These are phyloP conservation scores for Emmonsiellopsis sp. DNA, from an alignment of 2,329 filamentous ascomycete genomes.

Conservation along the genomic window DNA sequence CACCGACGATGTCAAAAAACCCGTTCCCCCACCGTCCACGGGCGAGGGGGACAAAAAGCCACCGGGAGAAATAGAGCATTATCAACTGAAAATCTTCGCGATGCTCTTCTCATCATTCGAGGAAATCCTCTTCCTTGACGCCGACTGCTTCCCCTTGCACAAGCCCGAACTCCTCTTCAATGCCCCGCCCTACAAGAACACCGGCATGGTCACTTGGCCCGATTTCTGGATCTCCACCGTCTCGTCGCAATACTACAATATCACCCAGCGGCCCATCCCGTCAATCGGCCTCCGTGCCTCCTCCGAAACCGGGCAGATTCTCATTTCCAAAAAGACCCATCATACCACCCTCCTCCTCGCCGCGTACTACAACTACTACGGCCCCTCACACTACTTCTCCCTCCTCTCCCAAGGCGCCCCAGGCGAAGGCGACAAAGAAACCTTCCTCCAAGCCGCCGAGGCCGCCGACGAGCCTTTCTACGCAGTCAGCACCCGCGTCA, in stretches of 20 bases:
- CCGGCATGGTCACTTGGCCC: constrained; percentile 49
- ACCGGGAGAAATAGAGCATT: constrained; percentile 32
- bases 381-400: constrained; percentile 37
- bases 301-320: constrained; percentile 38
- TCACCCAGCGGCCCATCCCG: constrained; percentile 22
- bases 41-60: constrained; percentile 10
- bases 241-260: constrained; percentile 30
- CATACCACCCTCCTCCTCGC: constrained; percentile 34
- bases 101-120: constrained; percentile 52
- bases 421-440: constrained; percentile 45
- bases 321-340: constrained; percentile 38
- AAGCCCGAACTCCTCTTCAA: constrained; percentile 40
- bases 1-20: background rate
- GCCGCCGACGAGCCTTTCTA: constrained; percentile 33
- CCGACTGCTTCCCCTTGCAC: constrained; percentile 46
- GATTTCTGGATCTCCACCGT: constrained; percentile 38
- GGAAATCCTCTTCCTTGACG: constrained; percentile 51
- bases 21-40: background rate
- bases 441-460: constrained; percentile 38
- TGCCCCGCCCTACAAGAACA: constrained; percentile 42
- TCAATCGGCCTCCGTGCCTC: constrained; percentile 18
- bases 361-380: constrained; percentile 43
- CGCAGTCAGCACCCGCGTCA: constrained; percentile 29
- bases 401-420: constrained; percentile 39
- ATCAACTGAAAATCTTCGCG: constrained; percentile 49